Conservation (phyloP, 768 basidiomycete genomes). For the Lactarius deliciosus region DNA sequence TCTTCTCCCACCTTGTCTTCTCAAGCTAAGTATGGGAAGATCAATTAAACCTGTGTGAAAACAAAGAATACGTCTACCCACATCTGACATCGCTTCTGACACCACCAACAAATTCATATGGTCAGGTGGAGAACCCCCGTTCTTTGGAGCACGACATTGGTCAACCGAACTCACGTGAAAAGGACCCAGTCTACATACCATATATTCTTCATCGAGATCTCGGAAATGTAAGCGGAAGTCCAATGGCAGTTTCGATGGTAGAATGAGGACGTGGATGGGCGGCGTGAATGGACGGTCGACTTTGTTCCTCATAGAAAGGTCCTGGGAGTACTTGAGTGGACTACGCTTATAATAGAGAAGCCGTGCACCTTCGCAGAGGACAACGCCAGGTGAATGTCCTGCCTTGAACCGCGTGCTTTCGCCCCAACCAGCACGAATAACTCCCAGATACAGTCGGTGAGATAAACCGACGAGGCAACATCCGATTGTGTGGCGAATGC, state of each 20-base stretch:
- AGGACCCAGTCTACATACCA: conserved; percentile 46
- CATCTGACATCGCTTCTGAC: conserved; percentile 58
- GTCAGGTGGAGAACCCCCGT: conserved; percentile 54
- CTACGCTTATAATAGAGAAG: conserved; percentile 1
- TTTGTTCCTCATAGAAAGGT: conserved; percentile 52
- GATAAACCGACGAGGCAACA: conserved; percentile 51
- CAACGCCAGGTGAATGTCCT: conserved; percentile 62
- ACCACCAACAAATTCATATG: conserved; percentile 75
- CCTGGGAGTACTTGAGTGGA: conserved; percentile 40
- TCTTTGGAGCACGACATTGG: conserved; percentile 32
- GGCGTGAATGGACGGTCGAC: conserved; percentile 64
- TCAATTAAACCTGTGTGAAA: conserved; percentile 21
- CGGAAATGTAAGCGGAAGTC: conserved; percentile 70
- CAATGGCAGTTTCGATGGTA: conserved; percentile 72
- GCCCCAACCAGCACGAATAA: conserved; percentile 71
- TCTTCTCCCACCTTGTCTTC: conserved; percentile 51
- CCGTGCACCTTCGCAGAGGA: conserved; percentile 52
- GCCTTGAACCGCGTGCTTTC: conserved; percentile 58
- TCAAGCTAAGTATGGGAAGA: conserved; percentile 44
- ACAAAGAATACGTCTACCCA: conserved; percentile 37
- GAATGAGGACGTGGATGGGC: conserved; percentile 66
- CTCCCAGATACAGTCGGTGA: conserved; percentile 80
- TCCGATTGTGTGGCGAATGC: conserved; percentile 43
- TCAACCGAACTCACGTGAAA: not conserved
- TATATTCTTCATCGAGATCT: conserved; percentile 58